These are phyloP conservation scores for Aspergillus versicolor DNA, from an alignment of 2,329 filamentous ascomycete genomes.

Conservation along the genomic window DNA sequence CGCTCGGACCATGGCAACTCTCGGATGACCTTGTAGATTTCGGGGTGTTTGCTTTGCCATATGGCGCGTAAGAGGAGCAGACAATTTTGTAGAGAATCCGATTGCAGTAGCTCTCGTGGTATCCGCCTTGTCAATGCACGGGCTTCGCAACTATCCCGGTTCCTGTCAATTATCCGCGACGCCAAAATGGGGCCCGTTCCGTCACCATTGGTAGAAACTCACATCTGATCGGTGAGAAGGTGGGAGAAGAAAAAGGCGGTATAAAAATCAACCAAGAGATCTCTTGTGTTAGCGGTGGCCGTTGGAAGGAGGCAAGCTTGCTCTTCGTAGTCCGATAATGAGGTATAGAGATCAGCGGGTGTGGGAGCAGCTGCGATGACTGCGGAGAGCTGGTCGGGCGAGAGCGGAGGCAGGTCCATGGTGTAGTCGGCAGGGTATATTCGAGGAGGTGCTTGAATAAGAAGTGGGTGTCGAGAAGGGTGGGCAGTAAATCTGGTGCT, in stretches of 20 bases:
- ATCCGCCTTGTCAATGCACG: conserved; percentile 40
- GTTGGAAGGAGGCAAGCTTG: conserved; percentile 32
- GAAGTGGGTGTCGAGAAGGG: neutral
- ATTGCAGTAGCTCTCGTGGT: conserved; percentile 29
- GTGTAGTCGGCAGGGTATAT: neutral
- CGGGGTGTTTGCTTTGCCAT: conserved; percentile 37
- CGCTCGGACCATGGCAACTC: conserved; percentile 34
- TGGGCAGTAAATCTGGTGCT: neutral
- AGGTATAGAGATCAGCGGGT: conserved; percentile 35
- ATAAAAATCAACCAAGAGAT: conserved; percentile 39
- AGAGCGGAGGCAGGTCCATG: conserved; percentile 34
- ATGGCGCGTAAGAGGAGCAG: conserved; percentile 37
- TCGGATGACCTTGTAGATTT: conserved; percentile 37
- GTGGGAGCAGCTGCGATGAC: conserved; percentile 29
- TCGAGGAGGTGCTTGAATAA: neutral
- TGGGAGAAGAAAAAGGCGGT: conserved; percentile 41
- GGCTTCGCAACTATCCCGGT: conserved; percentile 35
- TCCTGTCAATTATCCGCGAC: conserved; percentile 3
- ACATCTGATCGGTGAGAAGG: conserved; percentile 42
- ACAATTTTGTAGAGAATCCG: conserved; percentile 36
- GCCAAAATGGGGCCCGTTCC: neutral
- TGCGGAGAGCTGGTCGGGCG: conserved; percentile 30
- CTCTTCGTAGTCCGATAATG: conserved; percentile 36
- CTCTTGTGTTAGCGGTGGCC: conserved; percentile 20
- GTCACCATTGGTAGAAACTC: conserved; percentile 13